Evolutionary conservation across 2,329 filamentous ascomycete species (phyloP).

Genomic region (Chlorencoelia australis): DNA sequence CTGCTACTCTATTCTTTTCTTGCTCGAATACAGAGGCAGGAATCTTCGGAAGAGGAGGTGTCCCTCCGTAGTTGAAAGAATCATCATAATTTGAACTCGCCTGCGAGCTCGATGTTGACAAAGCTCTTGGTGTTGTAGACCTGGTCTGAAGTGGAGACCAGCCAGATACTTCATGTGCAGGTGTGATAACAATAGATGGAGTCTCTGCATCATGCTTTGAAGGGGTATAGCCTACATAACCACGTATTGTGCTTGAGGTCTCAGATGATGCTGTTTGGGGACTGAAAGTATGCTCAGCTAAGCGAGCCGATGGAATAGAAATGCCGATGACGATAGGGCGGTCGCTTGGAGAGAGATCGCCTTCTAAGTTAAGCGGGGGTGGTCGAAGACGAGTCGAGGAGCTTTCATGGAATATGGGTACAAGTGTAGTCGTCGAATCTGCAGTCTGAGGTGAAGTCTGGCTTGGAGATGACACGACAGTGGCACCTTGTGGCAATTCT

Average conservation of each 20-base stretch:
- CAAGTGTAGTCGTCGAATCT: no score
- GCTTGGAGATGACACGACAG: neutral
- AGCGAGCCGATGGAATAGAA: conserved; percentile 46
- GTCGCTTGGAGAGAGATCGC: conserved; percentile 55
- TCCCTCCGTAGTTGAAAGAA: conserved; percentile 25
- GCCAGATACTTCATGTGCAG: conserved; percentile 32
- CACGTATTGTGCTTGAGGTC: conserved; percentile 17
- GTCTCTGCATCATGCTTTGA: conserved; percentile 26
- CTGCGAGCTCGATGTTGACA: conserved; percentile 44
- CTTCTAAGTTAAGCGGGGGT: conserved; percentile 10
- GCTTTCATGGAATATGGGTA: no score
- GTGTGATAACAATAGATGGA: conserved; percentile 43
- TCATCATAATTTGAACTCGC: conserved; percentile 32
- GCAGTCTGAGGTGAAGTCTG: no score
- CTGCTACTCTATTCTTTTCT: conserved; percentile 18
- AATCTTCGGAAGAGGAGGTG: conserved; percentile 51
- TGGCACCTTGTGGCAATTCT: conserved; percentile 4
- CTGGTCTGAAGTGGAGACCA: conserved; percentile 23
- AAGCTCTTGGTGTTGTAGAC: conserved; percentile 7
- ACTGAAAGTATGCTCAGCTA: conserved; percentile 37
- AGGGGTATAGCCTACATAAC: conserved; percentile 16
- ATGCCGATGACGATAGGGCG: conserved; percentile 67
- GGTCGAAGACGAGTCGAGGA: conserved; percentile 3
- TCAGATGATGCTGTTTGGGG: conserved; percentile 33
- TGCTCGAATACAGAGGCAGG: conserved; percentile 29